These are phyloP conservation scores for Orbilia ellipsospora DNA, from an alignment of 2,329 filamentous ascomycete species.

Conservation along the genomic window DNA sequence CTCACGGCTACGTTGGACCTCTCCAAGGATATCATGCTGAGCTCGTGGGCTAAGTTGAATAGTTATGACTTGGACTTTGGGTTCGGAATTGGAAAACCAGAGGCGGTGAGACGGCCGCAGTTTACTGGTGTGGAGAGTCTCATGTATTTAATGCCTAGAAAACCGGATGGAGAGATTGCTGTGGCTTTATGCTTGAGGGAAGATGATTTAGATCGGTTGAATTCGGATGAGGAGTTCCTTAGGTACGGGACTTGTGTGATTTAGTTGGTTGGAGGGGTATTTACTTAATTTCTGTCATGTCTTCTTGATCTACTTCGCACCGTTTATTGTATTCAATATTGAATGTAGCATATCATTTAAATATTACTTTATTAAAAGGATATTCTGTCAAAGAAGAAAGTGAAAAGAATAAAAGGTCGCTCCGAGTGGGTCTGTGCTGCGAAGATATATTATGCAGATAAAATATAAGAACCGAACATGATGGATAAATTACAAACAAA, in stretches of 20 bases:
- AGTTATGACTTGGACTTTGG: slow-evolving; percentile 66
- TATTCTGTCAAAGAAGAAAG: no score
- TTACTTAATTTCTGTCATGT: slow-evolving; percentile 3
- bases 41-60: slow-evolving; percentile 68
- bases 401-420: no score
- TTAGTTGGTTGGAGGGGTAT: slow-evolving; percentile 52
- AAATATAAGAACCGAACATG: no score
- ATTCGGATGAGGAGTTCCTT: slow-evolving; percentile 63
- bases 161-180: slow-evolving; percentile 64
- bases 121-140: slow-evolving; percentile 66
- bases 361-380: no score
- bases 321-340: no score
- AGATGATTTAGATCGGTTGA: slow-evolving; percentile 66
- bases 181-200: slow-evolving; percentile 65
- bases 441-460: no score
- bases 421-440: no score
- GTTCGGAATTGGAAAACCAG: slow-evolving; percentile 65
- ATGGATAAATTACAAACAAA: no score
- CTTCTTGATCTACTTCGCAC: background rate
- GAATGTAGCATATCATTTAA: no score
- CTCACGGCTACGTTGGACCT: slow-evolving; percentile 62
- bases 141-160: slow-evolving; percentile 67
- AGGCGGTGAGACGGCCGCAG: slow-evolving; percentile 65
- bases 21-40: slow-evolving; percentile 66
- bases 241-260: slow-evolving; percentile 63